Conservation (phyloP, 2,329 filamentous ascomycete genomes). For the Lithohypha guttulata region DNA sequence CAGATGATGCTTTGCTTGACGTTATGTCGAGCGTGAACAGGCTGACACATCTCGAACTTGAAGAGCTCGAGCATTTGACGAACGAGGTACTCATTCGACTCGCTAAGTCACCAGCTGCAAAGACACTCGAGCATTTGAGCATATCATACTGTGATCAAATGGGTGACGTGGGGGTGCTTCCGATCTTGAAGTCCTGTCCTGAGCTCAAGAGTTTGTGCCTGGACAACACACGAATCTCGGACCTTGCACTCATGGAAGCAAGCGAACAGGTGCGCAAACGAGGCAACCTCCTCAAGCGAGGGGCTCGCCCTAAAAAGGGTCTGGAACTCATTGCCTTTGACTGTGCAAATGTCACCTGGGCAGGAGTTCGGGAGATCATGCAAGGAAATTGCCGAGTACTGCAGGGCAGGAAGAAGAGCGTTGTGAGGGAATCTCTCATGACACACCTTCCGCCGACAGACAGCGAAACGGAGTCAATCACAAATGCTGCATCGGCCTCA, state of each 20-base stretch:
- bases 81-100: conserved; percentile 66
- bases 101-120: conserved; percentile 63
- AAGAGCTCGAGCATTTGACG: conserved; percentile 69
- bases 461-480: conserved; percentile 1
- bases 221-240: conserved; percentile 87
- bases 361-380: conserved; percentile 75
- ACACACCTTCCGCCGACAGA: conserved; percentile 5
- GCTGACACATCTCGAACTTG: conserved; percentile 78
- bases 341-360: conserved; percentile 86
- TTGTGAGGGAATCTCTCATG: conserved; percentile 7
- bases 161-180: conserved; percentile 72
- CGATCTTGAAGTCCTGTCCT: conserved; percentile 64
- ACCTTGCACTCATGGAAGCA: conserved; percentile 75
- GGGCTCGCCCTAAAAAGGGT: conserved; percentile 45
- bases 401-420: conserved; percentile 19
- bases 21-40: conserved; percentile 65
- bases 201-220: conserved; percentile 64
- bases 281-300: conserved; percentile 36
- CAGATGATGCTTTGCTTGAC: conserved; percentile 59
- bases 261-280: conserved; percentile 66
- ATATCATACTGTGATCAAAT: conserved; percentile 83
- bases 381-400: conserved; percentile 69
- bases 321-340: conserved; percentile 78
- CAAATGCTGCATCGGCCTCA: not conserved
- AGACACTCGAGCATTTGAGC: conserved; percentile 65